Evolutionary conservation across 345 rosid species (phyloP).

Genomic region (Anacardium occidentale): DNA sequence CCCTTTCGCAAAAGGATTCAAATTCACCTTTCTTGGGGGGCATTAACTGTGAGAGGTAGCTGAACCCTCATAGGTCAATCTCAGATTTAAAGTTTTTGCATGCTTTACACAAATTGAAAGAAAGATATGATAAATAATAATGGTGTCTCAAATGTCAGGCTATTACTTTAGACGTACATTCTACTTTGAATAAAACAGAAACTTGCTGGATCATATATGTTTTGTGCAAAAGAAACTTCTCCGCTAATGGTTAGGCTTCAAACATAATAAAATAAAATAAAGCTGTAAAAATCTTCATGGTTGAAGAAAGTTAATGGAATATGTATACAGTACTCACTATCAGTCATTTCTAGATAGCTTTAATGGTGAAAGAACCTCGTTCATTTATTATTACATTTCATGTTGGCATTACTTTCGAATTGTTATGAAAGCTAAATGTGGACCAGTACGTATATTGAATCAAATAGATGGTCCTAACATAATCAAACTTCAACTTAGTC

Average conservation of each 20-base stretch:
- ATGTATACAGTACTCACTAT: not conserved
- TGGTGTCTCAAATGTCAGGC: conserved; percentile 17
- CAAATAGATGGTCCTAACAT: too few relatives aligned
- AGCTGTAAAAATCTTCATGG: not conserved
- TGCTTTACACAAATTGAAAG: conserved; percentile 10
- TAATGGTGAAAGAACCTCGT: too few relatives aligned
- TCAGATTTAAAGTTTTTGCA: not conserved
- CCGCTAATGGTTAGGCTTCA: not conserved
- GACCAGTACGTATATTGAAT: too few relatives aligned
- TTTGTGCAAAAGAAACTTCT: not conserved
- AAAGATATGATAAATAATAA: conserved; percentile 4
- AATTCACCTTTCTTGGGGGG: conserved; percentile 14
- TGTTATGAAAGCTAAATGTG: too few relatives aligned
- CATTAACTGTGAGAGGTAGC: conserved; percentile 7
- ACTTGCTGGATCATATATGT: not conserved
- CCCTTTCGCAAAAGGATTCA: conserved; percentile 21
- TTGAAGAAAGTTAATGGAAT: not conserved
- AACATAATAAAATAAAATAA: not conserved
- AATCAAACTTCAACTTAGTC: too few relatives aligned
- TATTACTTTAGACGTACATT: not conserved
- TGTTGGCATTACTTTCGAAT: too few relatives aligned
- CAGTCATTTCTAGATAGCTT: too few relatives aligned
- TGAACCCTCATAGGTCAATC: conserved; percentile 16
- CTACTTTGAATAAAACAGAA: conserved; percentile 6
- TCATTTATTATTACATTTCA: too few relatives aligned